These are phyloP conservation scores for Collybia mongolica DNA, from an alignment of 768 basidiomycete genomes.

Conservation along the genomic window DNA sequence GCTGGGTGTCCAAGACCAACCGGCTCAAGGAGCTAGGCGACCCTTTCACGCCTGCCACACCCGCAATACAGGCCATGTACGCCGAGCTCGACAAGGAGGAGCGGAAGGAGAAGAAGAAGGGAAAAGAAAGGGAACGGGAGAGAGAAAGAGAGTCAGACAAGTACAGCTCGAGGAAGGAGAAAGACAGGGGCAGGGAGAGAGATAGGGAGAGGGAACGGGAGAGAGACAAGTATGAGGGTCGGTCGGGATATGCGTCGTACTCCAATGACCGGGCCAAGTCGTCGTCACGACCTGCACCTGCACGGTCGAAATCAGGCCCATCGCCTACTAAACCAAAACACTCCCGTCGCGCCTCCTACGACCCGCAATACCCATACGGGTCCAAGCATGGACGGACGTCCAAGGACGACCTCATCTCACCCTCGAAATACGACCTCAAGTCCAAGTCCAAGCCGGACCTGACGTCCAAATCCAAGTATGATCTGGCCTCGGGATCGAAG, in stretches of 20 bases:
- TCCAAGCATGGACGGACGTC: slow-evolving; percentile 1
- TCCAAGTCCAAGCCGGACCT: slow-evolving; percentile 1
- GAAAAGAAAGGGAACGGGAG: slow-evolving; percentile 2
- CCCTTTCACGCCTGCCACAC: slow-evolving; percentile 13
- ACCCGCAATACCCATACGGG: slow-evolving; percentile 4
- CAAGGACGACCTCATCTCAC: background rate
- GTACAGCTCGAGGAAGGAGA: background rate
- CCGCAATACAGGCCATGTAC: slow-evolving; percentile 4
- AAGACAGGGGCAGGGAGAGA: background rate
- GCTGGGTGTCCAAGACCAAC: slow-evolving; percentile 14
- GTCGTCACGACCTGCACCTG: background rate
- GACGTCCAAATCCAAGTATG: background rate
- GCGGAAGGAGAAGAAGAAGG: background rate
- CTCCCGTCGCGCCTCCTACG: slow-evolving; percentile 9
- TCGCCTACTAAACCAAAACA: background rate
- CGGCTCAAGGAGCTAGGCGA: slow-evolving; percentile 7
- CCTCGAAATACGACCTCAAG: background rate
- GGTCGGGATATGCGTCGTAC: slow-evolving; percentile 5
- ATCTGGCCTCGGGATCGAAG: too few species aligned
- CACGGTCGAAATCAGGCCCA: slow-evolving; percentile 1
- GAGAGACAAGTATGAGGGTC: background rate
- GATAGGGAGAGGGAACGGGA: slow-evolving; percentile 2
- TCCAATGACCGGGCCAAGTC: background rate
- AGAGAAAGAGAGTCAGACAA: background rate
- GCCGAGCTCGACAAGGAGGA: background rate